Conservation (phyloP, 2,329 filamentous ascomycete species). For the Aureobasidium pullulans region DNA sequence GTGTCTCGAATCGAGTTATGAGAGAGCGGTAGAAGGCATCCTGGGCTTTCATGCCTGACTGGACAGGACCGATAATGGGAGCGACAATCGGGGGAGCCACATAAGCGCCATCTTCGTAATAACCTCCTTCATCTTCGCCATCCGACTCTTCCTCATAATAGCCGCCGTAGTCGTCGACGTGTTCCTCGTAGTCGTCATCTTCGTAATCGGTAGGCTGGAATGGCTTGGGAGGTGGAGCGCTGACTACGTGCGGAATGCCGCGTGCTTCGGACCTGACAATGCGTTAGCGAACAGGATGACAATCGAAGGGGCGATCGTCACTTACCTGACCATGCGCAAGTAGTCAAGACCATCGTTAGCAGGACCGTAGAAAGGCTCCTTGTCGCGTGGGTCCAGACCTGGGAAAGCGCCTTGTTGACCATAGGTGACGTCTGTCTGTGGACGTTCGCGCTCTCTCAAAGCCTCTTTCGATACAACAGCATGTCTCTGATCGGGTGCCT, state of each 20-base stretch:
- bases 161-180: constrained; percentile 27
- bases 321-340: constrained; percentile 63
- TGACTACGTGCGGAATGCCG: constrained; percentile 63
- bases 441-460: constrained; percentile 21
- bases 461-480: constrained; percentile 2
- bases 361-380: constrained; percentile 60
- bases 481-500: constrained; percentile 1
- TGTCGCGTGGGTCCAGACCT: constrained; percentile 46
- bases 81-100: constrained; percentile 49
- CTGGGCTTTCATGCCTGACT: constrained; percentile 39
- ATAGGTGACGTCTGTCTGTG: constrained; percentile 54
- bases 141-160: constrained; percentile 42
- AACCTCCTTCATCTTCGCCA: constrained; percentile 47
- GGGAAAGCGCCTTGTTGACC: constrained; percentile 68
- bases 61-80: background rate
- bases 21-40: constrained; percentile 63
- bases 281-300: constrained; percentile 24
- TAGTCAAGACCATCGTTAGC: constrained; percentile 63
- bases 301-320: constrained; percentile 13
- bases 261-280: constrained; percentile 63
- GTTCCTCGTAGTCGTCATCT: constrained; percentile 32
- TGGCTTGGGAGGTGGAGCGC: constrained; percentile 40
- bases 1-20: constrained; percentile 54
- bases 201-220: background rate
- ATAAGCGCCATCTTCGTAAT: constrained; percentile 74